These are phyloP conservation scores for Baudoinia panamericana DNA, from an alignment of 495 filamentous ascomycete species.

Conservation along the genomic window DNA sequence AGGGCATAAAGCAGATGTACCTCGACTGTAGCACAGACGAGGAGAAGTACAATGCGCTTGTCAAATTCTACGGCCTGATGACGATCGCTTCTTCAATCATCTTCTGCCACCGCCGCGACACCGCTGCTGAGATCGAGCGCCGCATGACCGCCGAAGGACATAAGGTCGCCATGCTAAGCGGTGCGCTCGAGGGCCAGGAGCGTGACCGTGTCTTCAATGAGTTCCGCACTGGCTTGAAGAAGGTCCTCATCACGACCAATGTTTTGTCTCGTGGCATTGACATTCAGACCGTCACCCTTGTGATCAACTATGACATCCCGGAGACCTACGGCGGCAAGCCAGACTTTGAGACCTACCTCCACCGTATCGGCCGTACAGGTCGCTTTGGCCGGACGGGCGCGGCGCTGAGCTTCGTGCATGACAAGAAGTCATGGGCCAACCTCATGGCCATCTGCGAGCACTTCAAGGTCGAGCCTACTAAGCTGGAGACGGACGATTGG, in stretches of 20 bases:
- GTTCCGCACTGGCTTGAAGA: slow-evolving; percentile 74
- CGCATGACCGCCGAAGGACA: slow-evolving; percentile 84
- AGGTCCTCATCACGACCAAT: slow-evolving; percentile 98
- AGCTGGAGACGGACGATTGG: slow-evolving; percentile 61
- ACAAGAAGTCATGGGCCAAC: slow-evolving; percentile 59
- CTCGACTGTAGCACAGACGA: slow-evolving; percentile 73
- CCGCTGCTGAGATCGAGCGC: slow-evolving; percentile 65
- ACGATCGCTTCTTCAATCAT: slow-evolving; percentile 96
- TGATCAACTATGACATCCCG: slow-evolving; percentile 83
- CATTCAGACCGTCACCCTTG: slow-evolving; percentile 89
- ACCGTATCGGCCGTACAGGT: slow-evolving; percentile 94
- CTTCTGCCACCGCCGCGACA: slow-evolving; percentile 79
- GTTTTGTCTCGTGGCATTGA: slow-evolving; percentile 95
- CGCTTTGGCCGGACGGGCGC: slow-evolving; percentile 97
- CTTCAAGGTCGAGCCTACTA: slow-evolving; percentile 47
- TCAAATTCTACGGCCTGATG: slow-evolving; percentile 87
- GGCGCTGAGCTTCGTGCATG: slow-evolving; percentile 79
- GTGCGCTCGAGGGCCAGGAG: slow-evolving; percentile 66
- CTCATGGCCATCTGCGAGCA: slow-evolving; percentile 62
- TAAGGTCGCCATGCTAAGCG: slow-evolving; percentile 75
- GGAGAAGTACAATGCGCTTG: slow-evolving; percentile 75
- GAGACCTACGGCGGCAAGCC: slow-evolving; percentile 37
- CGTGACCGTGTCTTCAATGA: slow-evolving; percentile 77
- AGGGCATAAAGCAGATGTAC: slow-evolving; percentile 93
- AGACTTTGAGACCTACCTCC: slow-evolving; percentile 89